phyloP scores from a whole-genome alignment of 306 rosid genomes.

The Glycine latifolia region DNA sequence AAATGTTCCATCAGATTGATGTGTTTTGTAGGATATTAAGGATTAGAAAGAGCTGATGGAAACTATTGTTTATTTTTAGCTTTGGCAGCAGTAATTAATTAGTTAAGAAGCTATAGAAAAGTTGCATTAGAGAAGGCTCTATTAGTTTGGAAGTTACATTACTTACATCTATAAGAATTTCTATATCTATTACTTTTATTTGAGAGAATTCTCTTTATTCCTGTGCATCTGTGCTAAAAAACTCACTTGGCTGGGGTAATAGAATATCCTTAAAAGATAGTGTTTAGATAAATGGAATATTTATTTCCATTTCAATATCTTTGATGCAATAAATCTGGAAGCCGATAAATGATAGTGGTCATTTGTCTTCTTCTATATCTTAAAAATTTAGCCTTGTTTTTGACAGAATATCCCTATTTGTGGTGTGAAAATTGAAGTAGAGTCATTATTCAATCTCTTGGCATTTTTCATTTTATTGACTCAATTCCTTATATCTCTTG shows the following conservation, averaged over 20 bases:
- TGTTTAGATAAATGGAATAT: too few relatives aligned
- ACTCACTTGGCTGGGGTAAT: too few relatives aligned
- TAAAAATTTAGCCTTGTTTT: background rate
- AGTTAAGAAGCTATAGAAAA: slow-evolving; percentile 1
- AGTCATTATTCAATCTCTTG: slow-evolving; percentile 17
- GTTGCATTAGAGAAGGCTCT: background rate
- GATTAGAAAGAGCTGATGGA: slow-evolving; percentile 3
- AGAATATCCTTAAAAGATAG: too few relatives aligned
- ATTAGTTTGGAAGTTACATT: background rate
- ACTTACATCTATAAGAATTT: background rate
- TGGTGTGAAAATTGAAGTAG: slow-evolving; percentile 31
- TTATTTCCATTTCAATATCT: too few relatives aligned
- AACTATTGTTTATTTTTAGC: background rate
- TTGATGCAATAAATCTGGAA: too few relatives aligned
- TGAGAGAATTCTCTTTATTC: too few relatives aligned
- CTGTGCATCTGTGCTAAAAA: too few relatives aligned
- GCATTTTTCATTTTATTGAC: slow-evolving; percentile 19
- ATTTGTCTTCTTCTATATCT: too few relatives aligned
- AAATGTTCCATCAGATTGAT: background rate
- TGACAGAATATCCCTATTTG: slow-evolving; percentile 1
- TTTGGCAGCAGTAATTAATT: slow-evolving; percentile 1
- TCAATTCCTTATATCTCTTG: slow-evolving; percentile 14
- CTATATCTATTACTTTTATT: too few relatives aligned
- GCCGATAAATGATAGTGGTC: too few relatives aligned
- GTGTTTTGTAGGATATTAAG: too few relatives aligned